phyloP scores from a whole-genome alignment of 257 asterid species.

The Scutellaria minor region DNA sequence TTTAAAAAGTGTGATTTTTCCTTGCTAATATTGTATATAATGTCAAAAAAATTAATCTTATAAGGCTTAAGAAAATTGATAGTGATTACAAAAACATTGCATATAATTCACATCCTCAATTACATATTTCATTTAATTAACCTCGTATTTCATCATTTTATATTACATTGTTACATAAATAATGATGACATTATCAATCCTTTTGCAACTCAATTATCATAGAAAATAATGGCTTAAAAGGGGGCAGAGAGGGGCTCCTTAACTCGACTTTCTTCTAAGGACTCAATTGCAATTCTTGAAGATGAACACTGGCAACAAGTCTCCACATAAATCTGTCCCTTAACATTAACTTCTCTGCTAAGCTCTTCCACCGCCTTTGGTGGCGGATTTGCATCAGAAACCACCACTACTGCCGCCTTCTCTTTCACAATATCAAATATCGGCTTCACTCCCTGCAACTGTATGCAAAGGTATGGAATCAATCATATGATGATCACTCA shows the following conservation, averaged over 20 bases:
- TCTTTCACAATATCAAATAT: slow-evolving; percentile 37
- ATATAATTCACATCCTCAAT: no score
- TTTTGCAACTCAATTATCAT: no score
- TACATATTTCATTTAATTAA: no score
- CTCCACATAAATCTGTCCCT: slow-evolving; percentile 29
- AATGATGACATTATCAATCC: no score
- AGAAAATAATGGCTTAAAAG: slow-evolving; percentile 43
- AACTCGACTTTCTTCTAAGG: slow-evolving; percentile 40
- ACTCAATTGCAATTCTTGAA: slow-evolving; percentile 36
- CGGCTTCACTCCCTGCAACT: slow-evolving; percentile 48
- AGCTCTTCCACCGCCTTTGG: slow-evolving; percentile 27
- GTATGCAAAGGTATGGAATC: background rate
- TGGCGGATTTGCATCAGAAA: slow-evolving; percentile 33
- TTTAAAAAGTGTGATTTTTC: no score
- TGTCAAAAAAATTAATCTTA: no score
- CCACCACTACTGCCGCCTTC: slow-evolving; percentile 23
- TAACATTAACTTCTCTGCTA: background rate
- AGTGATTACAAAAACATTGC: no score
- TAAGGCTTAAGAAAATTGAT: no score
- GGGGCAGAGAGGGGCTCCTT: slow-evolving; percentile 81
- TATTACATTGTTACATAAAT: no score
- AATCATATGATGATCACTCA: no score
- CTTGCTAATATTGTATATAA: no score
- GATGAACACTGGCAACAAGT: slow-evolving; percentile 59
- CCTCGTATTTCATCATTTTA: no score